Evolutionary conservation across 331 rosid genomes (phyloP).

Genomic region (Quercus phellos): DNA sequence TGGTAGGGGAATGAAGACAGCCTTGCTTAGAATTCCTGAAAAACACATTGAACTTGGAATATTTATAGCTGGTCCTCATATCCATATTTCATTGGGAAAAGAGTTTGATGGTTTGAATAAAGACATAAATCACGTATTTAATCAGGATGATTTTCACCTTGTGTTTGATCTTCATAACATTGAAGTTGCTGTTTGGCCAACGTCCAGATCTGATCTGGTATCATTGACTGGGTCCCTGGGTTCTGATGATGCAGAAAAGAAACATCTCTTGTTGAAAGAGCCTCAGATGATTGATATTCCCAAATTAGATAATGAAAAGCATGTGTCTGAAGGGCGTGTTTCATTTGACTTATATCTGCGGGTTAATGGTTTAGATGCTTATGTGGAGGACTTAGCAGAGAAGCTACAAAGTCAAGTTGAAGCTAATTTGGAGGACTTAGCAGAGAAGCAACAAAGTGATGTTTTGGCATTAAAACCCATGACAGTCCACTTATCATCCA

Average conservation of each 20-base stretch:
- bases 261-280: conserved; percentile 44
- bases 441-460: conserved; percentile 39
- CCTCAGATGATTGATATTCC: conserved; percentile 45
- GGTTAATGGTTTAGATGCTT: conserved; percentile 56
- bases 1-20: conserved; percentile 39
- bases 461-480: conserved; percentile 59
- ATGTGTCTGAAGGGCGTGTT: conserved; percentile 47
- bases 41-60: conserved; percentile 63
- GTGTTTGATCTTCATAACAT: conserved; percentile 51
- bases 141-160: conserved; percentile 40
- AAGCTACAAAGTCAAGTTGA: conserved; percentile 41
- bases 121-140: conserved; percentile 22
- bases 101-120: conserved; percentile 30
- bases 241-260: conserved; percentile 37
- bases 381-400: conserved; percentile 41
- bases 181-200: conserved; percentile 61
- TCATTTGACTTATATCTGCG: conserved; percentile 48
- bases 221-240: conserved; percentile 32
- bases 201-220: conserved; percentile 40
- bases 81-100: conserved; percentile 47
- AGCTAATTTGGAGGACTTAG: conserved; percentile 46
- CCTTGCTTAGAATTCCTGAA: conserved; percentile 59
- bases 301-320: conserved; percentile 43
- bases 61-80: conserved; percentile 59
- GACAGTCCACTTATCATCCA: conserved; percentile 43